phyloP scores from a whole-genome alignment of 108 stramenopile genomes.

The Skeletonema tropicum region DNA sequence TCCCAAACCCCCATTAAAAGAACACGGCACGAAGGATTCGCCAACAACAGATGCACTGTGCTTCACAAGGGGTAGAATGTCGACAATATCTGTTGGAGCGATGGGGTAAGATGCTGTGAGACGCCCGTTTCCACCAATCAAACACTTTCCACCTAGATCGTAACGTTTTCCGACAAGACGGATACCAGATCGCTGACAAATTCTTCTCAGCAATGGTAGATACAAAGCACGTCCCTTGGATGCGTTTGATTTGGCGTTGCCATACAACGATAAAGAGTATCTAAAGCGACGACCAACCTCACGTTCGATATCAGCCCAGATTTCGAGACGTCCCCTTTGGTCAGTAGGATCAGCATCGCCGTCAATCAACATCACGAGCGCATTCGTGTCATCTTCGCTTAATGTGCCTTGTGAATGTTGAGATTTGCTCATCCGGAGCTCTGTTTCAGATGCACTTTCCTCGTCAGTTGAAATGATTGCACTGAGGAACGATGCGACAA shows the following conservation, averaged over 20 bases:
- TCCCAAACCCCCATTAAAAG: constrained; percentile 44
- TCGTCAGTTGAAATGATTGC: constrained; percentile 81
- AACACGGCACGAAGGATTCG: constrained; percentile 74
- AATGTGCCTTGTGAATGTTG: constrained; percentile 44
- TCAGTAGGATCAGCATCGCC: constrained; percentile 41
- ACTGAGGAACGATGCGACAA: constrained; percentile 87
- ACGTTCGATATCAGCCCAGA: constrained; percentile 81
- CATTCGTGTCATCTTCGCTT: constrained; percentile 50
- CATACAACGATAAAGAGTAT: constrained; percentile 74
- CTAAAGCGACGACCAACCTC: constrained; percentile 80
- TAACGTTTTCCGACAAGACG: constrained; percentile 79
- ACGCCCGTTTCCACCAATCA: constrained; percentile 61
- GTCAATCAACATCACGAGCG: constrained; percentile 45
- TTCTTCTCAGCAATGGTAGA: constrained; percentile 79
- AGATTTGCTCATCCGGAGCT: constrained; percentile 30
- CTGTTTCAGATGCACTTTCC: constrained; percentile 84
- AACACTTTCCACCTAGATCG: constrained; percentile 70
- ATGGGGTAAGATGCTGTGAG: constrained; percentile 74
- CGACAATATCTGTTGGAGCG: constrained; percentile 80
- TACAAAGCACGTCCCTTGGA: constrained; percentile 48
- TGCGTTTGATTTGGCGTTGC: constrained; percentile 28
- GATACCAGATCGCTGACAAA: constrained; percentile 91
- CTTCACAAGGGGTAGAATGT: constrained; percentile 92
- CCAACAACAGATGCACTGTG: constrained; percentile 69
- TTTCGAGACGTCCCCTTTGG: constrained; percentile 52